Base-by-base conservation (phyloP, 1,139 yeast genomes). In the Magnusiomyces fungicola region DNA sequence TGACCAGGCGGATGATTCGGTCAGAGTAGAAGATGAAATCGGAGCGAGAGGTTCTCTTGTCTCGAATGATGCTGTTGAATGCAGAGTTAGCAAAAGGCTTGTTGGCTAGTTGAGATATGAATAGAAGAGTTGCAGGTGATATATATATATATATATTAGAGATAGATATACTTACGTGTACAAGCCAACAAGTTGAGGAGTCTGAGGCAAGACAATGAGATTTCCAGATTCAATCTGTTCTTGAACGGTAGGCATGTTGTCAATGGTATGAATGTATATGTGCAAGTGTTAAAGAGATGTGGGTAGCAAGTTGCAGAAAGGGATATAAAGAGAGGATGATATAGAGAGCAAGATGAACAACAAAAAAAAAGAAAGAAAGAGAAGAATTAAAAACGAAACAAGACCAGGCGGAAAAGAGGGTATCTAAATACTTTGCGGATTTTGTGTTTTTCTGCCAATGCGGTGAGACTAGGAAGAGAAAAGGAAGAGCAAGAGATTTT, bases 21-120 rank as follows among this genome's bases (percentile, higher is more conserved):
- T 92, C 97, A 16, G 97, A 80, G 67, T 90, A 92, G 68, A 92
- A 92, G 50, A 92, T 94, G 65, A 92, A 92, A 64, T 92, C 97
- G 1, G 94, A 87, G 61, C 97, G 78, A 54, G 78, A 73, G 25
- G 97, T 90, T 51, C 68, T 69, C 61, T 75, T 78, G 65, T 87
- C 88, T 64, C 98, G 83, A 61, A 92, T 89, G 62, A 90, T 89
- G 21, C 72, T 70, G 51, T 7, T 27, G 10, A 19, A 21, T 36
- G 29, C n/a, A n/a, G n/a, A n/a, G n/a, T n/a, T n/a, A n/a, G n/a
- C n/a, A n/a, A n/a, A n/a, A n/a, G n/a, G n/a, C n/a, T n/a, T n/a
- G n/a, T n/a, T n/a, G n/a, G n/a, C n/a, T n/a, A n/a, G n/a, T n/a
- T n/a, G n/a, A n/a, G n/a, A n/a, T n/a, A n/a, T n/a, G n/a, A n/a